A percentile compares a stretch with the other conserved stretches of the same genome.
phyloP scores from a whole-genome alignment of 768 basidiomycete species.

The Auricularia heimuer region DNA sequence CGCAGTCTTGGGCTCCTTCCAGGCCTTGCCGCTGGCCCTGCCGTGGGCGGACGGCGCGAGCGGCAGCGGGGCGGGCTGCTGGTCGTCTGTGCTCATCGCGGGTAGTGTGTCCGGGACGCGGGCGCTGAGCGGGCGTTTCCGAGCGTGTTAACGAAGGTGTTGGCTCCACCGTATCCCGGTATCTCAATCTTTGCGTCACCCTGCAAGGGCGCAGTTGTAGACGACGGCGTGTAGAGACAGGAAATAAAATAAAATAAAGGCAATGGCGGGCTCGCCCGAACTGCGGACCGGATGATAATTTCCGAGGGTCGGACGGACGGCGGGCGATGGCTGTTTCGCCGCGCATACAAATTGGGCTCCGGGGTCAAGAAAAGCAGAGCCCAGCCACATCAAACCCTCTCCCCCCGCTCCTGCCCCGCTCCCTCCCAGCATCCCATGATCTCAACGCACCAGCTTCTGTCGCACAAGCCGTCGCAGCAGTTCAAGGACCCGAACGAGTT shows the following conservation, averaged over 20 bases:
- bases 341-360: neutral
- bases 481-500: neutral
- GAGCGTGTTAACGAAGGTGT: too few relatives aligned
- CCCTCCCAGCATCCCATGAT: neutral
- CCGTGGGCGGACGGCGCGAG: slow-evolving; percentile 55
- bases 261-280: too few relatives aligned
- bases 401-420: neutral
- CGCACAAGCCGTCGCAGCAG: neutral
- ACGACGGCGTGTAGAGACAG: too few relatives aligned
- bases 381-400: neutral
- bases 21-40: slow-evolving; percentile 58
- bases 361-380: neutral
- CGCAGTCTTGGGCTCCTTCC: slow-evolving; percentile 45
- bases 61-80: slow-evolving; percentile 13
- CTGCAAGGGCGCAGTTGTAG: too few relatives aligned
- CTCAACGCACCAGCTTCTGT: neutral
- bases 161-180: too few relatives aligned
- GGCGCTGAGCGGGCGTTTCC: too few relatives aligned
- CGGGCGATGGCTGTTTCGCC: neutral
- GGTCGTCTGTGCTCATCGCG: neutral
- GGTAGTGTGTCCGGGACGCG: too few relatives aligned
- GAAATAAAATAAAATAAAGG: too few relatives aligned
- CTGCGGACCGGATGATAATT: too few relatives aligned
- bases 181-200: too few relatives aligned
- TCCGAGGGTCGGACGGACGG: too few relatives aligned